Conservation (phyloP, 2,329 filamentous ascomycete species). For the Trichoderma koningii region DNA sequence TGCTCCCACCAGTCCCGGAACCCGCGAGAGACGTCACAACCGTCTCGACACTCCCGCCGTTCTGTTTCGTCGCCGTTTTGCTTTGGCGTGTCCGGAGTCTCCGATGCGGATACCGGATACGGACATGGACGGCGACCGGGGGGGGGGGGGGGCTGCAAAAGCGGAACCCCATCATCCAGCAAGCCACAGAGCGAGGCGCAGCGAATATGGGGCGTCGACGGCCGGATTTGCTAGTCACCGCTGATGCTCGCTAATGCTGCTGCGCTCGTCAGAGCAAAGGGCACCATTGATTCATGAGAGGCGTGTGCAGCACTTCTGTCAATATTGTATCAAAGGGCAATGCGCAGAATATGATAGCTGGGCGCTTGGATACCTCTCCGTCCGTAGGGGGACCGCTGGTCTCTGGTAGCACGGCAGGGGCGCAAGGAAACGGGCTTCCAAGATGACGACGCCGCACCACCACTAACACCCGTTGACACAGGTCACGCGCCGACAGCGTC, state of each 20-base stretch:
- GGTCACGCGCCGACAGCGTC: conserved; percentile 17
- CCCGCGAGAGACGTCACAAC: conserved; percentile 14
- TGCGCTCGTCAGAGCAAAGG: conserved; percentile 8
- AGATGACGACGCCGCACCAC: conserved; percentile 16
- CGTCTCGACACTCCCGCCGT: conserved; percentile 15
- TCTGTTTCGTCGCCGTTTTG: conserved; percentile 24
- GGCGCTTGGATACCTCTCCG: not conserved
- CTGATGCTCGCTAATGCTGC: conserved; percentile 19
- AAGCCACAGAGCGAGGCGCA: conserved; percentile 28
- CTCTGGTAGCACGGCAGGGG: conserved; percentile 8
- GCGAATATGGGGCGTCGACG: conserved; percentile 20
- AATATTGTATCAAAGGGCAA: not conserved
- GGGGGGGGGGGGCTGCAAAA: conserved; percentile 21
- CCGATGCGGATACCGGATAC: conserved; percentile 28
- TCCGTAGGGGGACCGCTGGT: not conserved
- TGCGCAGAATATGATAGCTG: not conserved
- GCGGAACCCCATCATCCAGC: conserved; percentile 14
- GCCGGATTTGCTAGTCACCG: conserved; percentile 19
- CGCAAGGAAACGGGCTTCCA: not conserved
- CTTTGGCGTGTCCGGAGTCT: conserved; percentile 24
- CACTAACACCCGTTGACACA: conserved; percentile 1
- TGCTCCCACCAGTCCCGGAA: conserved; percentile 1
- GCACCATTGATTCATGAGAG: not conserved
- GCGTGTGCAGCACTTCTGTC: conserved; percentile 11
- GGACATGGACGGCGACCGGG: conserved; percentile 27